Conservation (phyloP, 1,284 basidiomycete species). For the Naganishia sp. region DNA sequence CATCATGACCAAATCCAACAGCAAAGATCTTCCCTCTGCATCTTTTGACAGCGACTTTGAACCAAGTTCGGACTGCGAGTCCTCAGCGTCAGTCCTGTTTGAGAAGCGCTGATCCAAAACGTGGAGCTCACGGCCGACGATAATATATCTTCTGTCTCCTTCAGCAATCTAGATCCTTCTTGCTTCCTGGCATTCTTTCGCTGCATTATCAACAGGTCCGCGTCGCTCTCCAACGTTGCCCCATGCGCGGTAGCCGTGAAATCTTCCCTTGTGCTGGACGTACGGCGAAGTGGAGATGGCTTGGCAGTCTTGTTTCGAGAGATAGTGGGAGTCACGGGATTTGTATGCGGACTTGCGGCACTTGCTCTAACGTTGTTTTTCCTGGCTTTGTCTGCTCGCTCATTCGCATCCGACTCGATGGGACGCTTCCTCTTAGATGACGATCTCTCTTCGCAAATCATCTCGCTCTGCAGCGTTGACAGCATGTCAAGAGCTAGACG, state of each 20-base stretch:
- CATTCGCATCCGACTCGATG: neutral
- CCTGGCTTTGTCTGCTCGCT: conserved; percentile 3
- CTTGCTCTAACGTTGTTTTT: neutral
- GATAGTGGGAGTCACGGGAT: neutral
- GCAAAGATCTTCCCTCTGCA: conserved; percentile 17
- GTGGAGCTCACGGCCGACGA: conserved; percentile 9
- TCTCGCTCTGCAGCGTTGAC: conserved; percentile 19
- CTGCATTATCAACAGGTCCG: conserved; percentile 8
- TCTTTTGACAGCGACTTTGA: conserved; percentile 18
- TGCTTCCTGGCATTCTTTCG: conserved; percentile 15
- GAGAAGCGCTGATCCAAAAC: neutral
- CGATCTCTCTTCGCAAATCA: conserved; percentile 12
- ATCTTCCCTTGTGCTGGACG: conserved; percentile 9
- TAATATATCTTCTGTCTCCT: conserved; percentile 25
- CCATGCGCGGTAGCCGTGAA: neutral
- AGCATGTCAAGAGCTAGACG: conserved; percentile 30
- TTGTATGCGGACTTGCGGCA: neutral
- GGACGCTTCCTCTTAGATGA: conserved; percentile 14
- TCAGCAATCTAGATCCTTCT: conserved; percentile 20
- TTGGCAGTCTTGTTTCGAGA: conserved; percentile 3
- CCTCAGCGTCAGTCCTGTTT: too few species aligned
- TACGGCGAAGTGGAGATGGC: conserved; percentile 9
- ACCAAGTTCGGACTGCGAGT: conserved; percentile 20
- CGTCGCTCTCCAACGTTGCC: conserved; percentile 6
- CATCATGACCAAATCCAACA: conserved; percentile 31